Conservation (phyloP, 202 grass and related monocot species). For the Zoysia matrella region DNA sequence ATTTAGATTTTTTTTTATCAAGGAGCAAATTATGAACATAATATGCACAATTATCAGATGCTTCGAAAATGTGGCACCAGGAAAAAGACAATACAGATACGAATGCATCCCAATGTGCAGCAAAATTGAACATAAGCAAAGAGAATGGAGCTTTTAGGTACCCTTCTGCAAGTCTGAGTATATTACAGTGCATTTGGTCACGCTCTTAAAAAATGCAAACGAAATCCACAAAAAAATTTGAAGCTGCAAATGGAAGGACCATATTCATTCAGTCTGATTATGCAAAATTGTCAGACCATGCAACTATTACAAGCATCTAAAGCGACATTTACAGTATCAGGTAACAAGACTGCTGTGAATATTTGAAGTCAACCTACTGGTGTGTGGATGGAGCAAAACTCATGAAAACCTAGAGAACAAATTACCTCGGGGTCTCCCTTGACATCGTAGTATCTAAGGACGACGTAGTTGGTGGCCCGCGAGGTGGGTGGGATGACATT, state of each 20-base stretch:
- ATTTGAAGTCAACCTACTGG: not conserved
- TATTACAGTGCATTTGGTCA: not conserved
- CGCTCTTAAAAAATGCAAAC: not conserved
- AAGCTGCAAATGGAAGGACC: not conserved
- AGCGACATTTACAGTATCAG: not conserved
- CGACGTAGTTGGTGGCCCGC: constrained; percentile 89
- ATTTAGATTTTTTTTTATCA: not conserved
- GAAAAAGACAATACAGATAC: too few relatives aligned
- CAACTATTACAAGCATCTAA: not conserved
- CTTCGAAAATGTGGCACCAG: too few relatives aligned
- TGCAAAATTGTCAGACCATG: not conserved
- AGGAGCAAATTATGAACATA: not conserved
- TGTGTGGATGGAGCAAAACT: too few relatives aligned
- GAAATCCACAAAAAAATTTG: not conserved
- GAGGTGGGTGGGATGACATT: constrained; percentile 85
- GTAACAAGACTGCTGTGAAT: not conserved
- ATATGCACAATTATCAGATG: too few relatives aligned
- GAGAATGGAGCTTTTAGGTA: not conserved
- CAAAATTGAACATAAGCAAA: too few relatives aligned
- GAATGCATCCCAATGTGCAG: too few relatives aligned
- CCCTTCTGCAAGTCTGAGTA: not conserved
- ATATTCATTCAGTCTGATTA: not conserved
- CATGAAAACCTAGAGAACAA: too few relatives aligned
- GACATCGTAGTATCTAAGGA: constrained; percentile 88
- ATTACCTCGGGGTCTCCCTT: constrained; percentile 73